A percentile compares a stretch with the other conserved stretches of the same genome.
Evolutionary conservation across 1,284 basidiomycete species (phyloP).

Genomic region (Ceratobasidium sp.): DNA sequence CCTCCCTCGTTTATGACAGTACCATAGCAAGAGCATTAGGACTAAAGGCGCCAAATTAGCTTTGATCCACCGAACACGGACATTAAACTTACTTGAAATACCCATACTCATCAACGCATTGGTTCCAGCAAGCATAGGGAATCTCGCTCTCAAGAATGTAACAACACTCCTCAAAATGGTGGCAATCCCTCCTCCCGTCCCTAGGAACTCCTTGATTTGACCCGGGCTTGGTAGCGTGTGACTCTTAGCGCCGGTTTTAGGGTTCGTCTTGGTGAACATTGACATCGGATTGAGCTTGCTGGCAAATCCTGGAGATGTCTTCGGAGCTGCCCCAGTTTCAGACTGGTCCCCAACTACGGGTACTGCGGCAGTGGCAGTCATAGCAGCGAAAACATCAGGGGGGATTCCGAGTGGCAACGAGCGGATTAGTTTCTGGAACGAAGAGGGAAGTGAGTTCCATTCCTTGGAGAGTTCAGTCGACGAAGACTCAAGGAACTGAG

Average conservation of each 20-base stretch:
- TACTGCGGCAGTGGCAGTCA: slow-evolving; percentile 31
- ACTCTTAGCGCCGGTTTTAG: slow-evolving; percentile 31
- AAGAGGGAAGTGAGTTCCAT: slow-evolving; percentile 31
- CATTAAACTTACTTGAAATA: slow-evolving; percentile 17
- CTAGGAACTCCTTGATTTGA: slow-evolving; percentile 31
- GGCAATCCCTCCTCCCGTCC: slow-evolving; percentile 31
- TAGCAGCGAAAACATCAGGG: slow-evolving; percentile 36
- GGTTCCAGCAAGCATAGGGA: slow-evolving; percentile 33
- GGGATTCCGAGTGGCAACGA: slow-evolving; percentile 32
- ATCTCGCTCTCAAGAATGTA: slow-evolving; percentile 26
- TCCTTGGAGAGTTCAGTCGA: slow-evolving; percentile 32
- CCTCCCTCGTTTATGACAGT: slow-evolving; percentile 36
- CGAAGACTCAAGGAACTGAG: slow-evolving; percentile 36
- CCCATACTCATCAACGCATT: slow-evolving; percentile 39
- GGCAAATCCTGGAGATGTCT: slow-evolving; percentile 14
- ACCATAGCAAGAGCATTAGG: slow-evolving; percentile 38
- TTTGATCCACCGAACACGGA: background rate
- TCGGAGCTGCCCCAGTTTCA: background rate
- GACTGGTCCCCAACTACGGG: slow-evolving; percentile 9
- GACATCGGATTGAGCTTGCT: slow-evolving; percentile 37
- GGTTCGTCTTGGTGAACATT: slow-evolving; percentile 32
- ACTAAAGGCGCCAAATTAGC: slow-evolving; percentile 10
- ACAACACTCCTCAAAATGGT: slow-evolving; percentile 26
- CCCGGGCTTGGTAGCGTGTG: slow-evolving; percentile 22
- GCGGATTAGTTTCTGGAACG: slow-evolving; percentile 38